phyloP scores from a whole-genome alignment of 192 early-diverging fungal genomes.

The Coemansia sp. region DNA sequence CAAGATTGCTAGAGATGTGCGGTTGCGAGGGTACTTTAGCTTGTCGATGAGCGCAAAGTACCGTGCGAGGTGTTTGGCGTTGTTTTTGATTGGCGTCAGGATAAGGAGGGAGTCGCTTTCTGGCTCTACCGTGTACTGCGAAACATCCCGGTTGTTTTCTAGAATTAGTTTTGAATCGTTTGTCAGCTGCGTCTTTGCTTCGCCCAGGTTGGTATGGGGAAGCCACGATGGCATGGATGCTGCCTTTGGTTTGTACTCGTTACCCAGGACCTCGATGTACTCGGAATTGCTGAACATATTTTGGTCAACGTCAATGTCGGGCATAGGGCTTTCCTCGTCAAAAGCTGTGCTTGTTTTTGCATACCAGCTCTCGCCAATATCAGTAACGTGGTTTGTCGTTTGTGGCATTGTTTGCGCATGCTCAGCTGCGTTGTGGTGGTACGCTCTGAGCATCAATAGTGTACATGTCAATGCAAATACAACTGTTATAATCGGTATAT shows the following conservation, averaged over 20 bases:
- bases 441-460: slow-evolving; percentile 3
- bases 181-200: not conserved
- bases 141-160: slow-evolving; percentile 30
- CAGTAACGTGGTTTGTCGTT: not conserved
- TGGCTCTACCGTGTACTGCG: slow-evolving; percentile 31
- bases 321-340: not conserved
- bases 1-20: slow-evolving; percentile 68
- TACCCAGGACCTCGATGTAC: slow-evolving; percentile 41
- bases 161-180: slow-evolving; percentile 34
- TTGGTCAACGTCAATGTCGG: not conserved
- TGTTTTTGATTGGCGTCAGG: slow-evolving; percentile 67
- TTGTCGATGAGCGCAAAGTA: slow-evolving; percentile 63
- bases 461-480: slow-evolving; percentile 12
- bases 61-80: slow-evolving; percentile 55
- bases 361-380: not conserved
- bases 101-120: slow-evolving; percentile 57
- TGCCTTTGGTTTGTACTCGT: slow-evolving; percentile 27
- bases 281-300: not conserved
- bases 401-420: not conserved
- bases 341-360: slow-evolving; percentile 2
- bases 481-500: slow-evolving; percentile 4
- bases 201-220: slow-evolving; percentile 9
- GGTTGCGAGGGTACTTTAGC: slow-evolving; percentile 61
- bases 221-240: slow-evolving; percentile 44
- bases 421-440: not conserved